A percentile compares a stretch with the other conserved stretches of the same genome.
Evolutionary conservation across 768 basidiomycete species (phyloP).

Genomic region (Butyriboletus loyo): DNA sequence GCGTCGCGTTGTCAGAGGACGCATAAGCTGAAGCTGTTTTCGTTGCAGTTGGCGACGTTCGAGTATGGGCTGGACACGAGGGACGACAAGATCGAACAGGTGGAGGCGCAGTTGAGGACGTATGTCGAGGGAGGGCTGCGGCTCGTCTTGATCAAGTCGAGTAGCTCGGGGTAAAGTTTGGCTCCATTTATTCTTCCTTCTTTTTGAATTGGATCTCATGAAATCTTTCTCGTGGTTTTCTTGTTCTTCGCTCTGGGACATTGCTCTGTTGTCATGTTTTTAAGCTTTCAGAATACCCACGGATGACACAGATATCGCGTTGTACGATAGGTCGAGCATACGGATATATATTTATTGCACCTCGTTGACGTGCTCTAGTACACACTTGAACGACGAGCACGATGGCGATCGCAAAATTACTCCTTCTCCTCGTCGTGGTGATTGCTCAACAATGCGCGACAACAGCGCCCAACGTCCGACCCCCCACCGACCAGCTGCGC

Average conservation of each 20-base stretch:
- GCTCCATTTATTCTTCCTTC: no score
- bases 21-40: conserved; percentile 16
- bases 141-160: conserved; percentile 25
- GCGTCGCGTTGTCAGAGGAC: conserved; percentile 19
- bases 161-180: conserved; percentile 3
- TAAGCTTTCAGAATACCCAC: background rate
- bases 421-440: conserved; percentile 1
- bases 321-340: background rate
- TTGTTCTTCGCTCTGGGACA: background rate
- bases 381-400: no score
- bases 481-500: conserved; percentile 8
- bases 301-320: background rate
- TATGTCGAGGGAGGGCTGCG: conserved; percentile 24
- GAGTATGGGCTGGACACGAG: conserved; percentile 29
- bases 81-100: conserved; percentile 25
- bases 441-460: background rate
- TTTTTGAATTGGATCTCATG: no score
- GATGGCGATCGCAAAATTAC: conserved; percentile 3
- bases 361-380: no score
- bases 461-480: conserved; percentile 18
- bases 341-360: no score
- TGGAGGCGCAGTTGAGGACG: conserved; percentile 7
- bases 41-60: conserved; percentile 26
- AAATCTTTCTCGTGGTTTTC: background rate
- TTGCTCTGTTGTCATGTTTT: background rate